phyloP scores from a whole-genome alignment of 2,329 filamentous ascomycete species.

The Nemania serpens region DNA sequence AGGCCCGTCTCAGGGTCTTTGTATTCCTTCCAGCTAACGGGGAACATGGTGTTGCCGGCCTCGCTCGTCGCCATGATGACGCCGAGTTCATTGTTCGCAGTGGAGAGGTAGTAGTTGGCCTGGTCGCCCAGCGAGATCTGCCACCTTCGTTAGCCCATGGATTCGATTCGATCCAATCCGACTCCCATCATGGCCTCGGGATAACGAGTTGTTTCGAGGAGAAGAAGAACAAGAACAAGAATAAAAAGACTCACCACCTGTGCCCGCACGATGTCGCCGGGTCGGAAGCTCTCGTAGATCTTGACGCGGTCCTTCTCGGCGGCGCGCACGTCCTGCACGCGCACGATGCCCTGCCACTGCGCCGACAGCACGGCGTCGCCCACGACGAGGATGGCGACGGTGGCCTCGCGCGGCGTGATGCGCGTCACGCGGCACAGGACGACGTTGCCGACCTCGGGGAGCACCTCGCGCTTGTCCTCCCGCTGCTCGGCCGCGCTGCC shows the following conservation, averaged over 20 bases:
- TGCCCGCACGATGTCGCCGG: conserved; percentile 88
- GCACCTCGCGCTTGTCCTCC: conserved; percentile 65
- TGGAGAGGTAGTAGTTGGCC: conserved; percentile 92
- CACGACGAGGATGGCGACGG: conserved; percentile 84
- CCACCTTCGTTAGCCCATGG: conserved; percentile 5
- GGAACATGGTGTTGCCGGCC: conserved; percentile 86
- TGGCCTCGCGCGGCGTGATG: conserved; percentile 82
- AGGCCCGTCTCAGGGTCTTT: conserved; percentile 78
- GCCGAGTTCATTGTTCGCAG: conserved; percentile 86
- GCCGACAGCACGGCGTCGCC: conserved; percentile 73
- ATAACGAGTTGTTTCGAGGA: too few relatives aligned
- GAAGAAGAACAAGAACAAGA: background rate
- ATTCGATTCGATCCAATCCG: background rate
- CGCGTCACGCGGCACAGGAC: conserved; percentile 87
- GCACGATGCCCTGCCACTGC: conserved; percentile 83
- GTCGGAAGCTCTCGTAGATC: conserved; percentile 87
- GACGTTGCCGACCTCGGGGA: conserved; percentile 79
- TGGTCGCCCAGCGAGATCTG: conserved; percentile 91
- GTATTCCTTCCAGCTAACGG: conserved; percentile 95
- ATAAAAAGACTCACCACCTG: conserved; percentile 66
- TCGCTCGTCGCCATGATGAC: conserved; percentile 93
- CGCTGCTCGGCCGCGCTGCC: conserved; percentile 25
- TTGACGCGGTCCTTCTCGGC: conserved; percentile 96
- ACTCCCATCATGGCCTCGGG: too few relatives aligned
- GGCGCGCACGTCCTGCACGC: conserved; percentile 87